Evolutionary conservation across 768 basidiomycete species (phyloP), one percentile per base, ranked within the genome.

Genomic region (Tricholoma furcatifolium): DNA sequence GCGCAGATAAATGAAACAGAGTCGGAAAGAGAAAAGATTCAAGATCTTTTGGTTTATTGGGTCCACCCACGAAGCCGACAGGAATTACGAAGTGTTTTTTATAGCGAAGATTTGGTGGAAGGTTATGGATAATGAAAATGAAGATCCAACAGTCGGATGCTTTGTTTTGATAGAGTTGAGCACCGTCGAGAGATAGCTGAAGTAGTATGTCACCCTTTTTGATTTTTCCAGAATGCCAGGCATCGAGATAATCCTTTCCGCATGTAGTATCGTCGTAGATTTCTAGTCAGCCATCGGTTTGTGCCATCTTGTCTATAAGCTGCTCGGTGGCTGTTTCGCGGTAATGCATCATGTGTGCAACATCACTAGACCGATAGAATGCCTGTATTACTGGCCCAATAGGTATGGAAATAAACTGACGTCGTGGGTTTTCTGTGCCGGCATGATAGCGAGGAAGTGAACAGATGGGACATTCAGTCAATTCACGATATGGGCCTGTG

Each of bases 101-200:
- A 43, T 56, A 56, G 2, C 48, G 31, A 1, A 50, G 6, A 15
- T 58, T 48, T 2, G 63, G 62, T 11, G 47, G 24, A 27, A 60
- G 61, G 40, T 71, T 55, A 10, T 62, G 43, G 15, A 71, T 43
- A 8, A 69, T 48, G 62, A 65, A 72, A 14, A 70, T 64, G 35
- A 43, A n/a, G n/a, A n/a, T n/a, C n/a, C n/a, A n/a, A n/a, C n/a
- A n/a, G n/a, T n/a, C n/a, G n/a, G n/a, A n/a, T n/a, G n/a, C n/a
- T n/a, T n/a, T n/a, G n/a, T n/a, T n/a, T n/a, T n/a, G n/a, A n/a
- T n/a, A n/a, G n/a, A n/a, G n/a, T n/a, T n/a, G n/a, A n/a, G n/a
- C n/a, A n/a, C n/a, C n/a, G n/a, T n/a, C n/a, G n/a, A n/a, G 56
- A 0, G 65, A 70, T 7, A 66, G 31, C 31, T 65, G 38, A 0